A percentile compares a stretch with the other conserved stretches of the same genome.
phyloP scores from a whole-genome alignment of 208 protist genomes.

The Angomonas ambiguus region DNA sequence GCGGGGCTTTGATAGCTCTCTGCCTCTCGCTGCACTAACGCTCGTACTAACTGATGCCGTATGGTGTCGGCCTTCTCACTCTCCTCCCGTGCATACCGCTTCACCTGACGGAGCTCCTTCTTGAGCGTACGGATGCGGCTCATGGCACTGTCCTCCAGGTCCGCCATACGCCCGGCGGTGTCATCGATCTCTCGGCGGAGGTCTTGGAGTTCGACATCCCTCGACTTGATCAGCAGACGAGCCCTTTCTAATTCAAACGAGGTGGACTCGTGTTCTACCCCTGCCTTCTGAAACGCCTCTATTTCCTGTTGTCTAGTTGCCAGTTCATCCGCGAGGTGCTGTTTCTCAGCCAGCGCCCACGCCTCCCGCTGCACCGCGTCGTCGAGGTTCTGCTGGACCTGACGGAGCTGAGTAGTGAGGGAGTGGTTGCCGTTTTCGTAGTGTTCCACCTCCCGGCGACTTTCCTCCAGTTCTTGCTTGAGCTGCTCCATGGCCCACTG shows the following conservation, averaged over 20 bases:
- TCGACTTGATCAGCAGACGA: conserved; percentile 35
- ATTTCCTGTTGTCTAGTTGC: conserved; percentile 35
- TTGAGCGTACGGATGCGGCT: conserved; percentile 30
- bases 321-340: conserved; percentile 37
- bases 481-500: conserved; percentile 31
- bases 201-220: conserved; percentile 43
- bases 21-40: conserved; percentile 47
- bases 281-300: conserved; percentile 34
- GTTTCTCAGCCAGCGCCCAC: conserved; percentile 44
- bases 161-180: conserved; percentile 28
- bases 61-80: conserved; percentile 40
- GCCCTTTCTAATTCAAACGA: conserved; percentile 45
- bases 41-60: conserved; percentile 49
- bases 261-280: conserved; percentile 25
- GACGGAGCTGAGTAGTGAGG: conserved; percentile 19
- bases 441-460: conserved; percentile 14
- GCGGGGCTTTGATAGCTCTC: background rate
- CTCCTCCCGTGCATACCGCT: conserved; percentile 43
- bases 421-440: background rate
- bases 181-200: conserved; percentile 30
- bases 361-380: conserved; percentile 52
- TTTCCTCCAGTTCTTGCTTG: conserved; percentile 25
- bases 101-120: conserved; percentile 44
- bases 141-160: conserved; percentile 49
- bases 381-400: conserved; percentile 28